These are phyloP conservation scores for Paxillus ammoniavirescens DNA, from an alignment of 768 basidiomycete species.

Conservation along the genomic window DNA sequence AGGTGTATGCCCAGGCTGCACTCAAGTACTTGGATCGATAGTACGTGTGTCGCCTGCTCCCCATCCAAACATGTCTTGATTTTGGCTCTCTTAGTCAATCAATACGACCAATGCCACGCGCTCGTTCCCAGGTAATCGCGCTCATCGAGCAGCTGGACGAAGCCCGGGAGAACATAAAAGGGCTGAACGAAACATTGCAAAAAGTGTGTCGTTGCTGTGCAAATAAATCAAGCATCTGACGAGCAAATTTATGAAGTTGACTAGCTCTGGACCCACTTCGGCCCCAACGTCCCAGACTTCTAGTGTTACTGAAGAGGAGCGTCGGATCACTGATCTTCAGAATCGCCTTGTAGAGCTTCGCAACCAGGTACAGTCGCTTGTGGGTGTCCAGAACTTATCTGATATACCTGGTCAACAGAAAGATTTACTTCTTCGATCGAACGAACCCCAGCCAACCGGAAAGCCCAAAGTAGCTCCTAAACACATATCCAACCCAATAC, in stretches of 20 bases:
- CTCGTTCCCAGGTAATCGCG: conserved; percentile 37
- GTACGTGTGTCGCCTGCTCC: conserved; percentile 41
- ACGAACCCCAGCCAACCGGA: conserved; percentile 9
- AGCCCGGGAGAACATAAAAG: conserved; percentile 36
- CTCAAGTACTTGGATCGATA: conserved; percentile 76
- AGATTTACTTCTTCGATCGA: conserved; percentile 25
- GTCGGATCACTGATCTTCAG: conserved; percentile 41
- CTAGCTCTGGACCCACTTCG: conserved; percentile 9
- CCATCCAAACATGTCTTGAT: conserved; percentile 27
- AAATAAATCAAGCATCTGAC: conserved; percentile 5
- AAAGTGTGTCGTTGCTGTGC: conserved; percentile 33
- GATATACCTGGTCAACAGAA: conserved; percentile 20
- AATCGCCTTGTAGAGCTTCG: conserved; percentile 40
- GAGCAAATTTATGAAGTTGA: conserved; percentile 11
- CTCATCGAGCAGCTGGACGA: conserved; percentile 40
- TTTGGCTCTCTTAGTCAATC: conserved; percentile 39
- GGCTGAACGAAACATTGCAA: conserved; percentile 35
- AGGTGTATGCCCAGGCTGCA: conserved; percentile 74
- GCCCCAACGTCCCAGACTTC: conserved; percentile 26
- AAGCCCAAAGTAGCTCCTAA: conserved; percentile 13
- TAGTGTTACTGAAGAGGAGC: conserved; percentile 39
- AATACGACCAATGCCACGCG: conserved; percentile 49
- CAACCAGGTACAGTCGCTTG: conserved; percentile 32
- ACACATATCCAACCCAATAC: conserved; percentile 9
- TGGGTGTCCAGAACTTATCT: neutral